Base-by-base conservation (phyloP, 441 rosid species). In the Aquilaria agallochum region DNA sequence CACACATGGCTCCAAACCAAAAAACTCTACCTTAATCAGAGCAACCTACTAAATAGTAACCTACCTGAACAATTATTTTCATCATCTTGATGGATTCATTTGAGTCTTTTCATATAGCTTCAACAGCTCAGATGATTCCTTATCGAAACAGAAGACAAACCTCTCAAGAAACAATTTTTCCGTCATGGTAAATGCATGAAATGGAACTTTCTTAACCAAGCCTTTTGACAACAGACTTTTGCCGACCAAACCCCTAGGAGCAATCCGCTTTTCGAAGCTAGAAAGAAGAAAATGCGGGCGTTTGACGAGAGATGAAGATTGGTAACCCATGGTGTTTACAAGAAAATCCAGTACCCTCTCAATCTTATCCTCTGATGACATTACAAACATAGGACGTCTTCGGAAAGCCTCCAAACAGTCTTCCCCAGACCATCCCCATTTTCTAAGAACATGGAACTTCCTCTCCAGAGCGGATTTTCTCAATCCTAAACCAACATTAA, bases 391-490 rank as follows among this genome's bases (percentile, higher is more conserved):
- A 0, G 79, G 79, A 55, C n/a, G 9, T 52, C 4, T 57, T 31
- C 31, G 5, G 40, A 72, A 72, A 4, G 71, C 66, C 36, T 40
- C 14, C 10, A 31, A 6, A n/a, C 46, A 4, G 30, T 62, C 71
- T 54, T 62, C 63, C 32, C 66, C 66, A 9, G 78, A 70, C 71
- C 62, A 70, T 56, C 73, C 83, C 59, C 71, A 79, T 58, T 52
- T 57, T 64, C 12, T 33, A 55, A n/a, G 70, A 42, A 60, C 20
- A 20, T 56, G 48, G 14, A 70, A 7, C 40, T 72, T 75, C 46
- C n/a, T 66, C 27, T 67, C 71, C 75, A 74, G 68, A 1, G 62
- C 73, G 9, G 62, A 46, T 40, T 52, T 20, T 6, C 47, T 55
- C 68, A 60, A 7, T 2, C 11, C 8, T 2, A 5, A 9, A 32